Evolutionary conservation across 192 early-diverging fungal species (phyloP).

Genomic region (Rhizophagus clarus): DNA sequence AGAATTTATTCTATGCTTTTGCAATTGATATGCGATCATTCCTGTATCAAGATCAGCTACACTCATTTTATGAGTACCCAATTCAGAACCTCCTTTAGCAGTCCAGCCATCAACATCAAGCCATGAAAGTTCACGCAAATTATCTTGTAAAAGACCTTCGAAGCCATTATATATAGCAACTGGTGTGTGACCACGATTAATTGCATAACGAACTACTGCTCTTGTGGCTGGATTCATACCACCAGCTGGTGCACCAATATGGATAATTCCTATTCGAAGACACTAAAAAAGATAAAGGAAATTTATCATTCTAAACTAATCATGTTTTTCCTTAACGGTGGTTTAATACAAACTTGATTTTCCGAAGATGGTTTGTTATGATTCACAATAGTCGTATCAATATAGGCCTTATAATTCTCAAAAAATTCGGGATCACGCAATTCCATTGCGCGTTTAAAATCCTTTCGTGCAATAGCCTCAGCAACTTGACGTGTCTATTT

Average conservation of each 20-base stretch:
- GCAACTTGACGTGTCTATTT: constrained; percentile 81
- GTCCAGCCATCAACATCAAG: constrained; percentile 89
- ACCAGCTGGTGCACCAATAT: constrained; percentile 94
- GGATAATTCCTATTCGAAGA: constrained; percentile 88
- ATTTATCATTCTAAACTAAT: background rate
- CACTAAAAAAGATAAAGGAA: constrained; percentile 35
- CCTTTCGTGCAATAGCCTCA: constrained; percentile 75
- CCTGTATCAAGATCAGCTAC: constrained; percentile 85
- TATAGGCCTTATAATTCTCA: constrained; percentile 62
- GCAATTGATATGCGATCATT: constrained; percentile 89
- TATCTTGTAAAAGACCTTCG: constrained; percentile 81
- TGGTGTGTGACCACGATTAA: constrained; percentile 86
- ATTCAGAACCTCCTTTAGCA: constrained; percentile 85
- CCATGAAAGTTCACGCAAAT: constrained; percentile 80
- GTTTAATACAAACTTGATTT: constrained; percentile 28
- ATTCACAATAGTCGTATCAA: constrained; percentile 56
- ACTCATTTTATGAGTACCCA: constrained; percentile 88
- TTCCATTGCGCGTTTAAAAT: constrained; percentile 89
- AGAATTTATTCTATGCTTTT: constrained; percentile 89
- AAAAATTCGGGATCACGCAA: constrained; percentile 86
- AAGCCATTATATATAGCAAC: constrained; percentile 94
- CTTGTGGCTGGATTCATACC: constrained; percentile 98
- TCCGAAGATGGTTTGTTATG: constrained; percentile 36
- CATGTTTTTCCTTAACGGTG: background rate
- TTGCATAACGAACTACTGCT: constrained; percentile 77